Percentiles rank a stretch among this genome's conserved stretches.
Conservation (phyloP, 2,329 filamentous ascomycete species). For the Sarocladium oryzae region DNA sequence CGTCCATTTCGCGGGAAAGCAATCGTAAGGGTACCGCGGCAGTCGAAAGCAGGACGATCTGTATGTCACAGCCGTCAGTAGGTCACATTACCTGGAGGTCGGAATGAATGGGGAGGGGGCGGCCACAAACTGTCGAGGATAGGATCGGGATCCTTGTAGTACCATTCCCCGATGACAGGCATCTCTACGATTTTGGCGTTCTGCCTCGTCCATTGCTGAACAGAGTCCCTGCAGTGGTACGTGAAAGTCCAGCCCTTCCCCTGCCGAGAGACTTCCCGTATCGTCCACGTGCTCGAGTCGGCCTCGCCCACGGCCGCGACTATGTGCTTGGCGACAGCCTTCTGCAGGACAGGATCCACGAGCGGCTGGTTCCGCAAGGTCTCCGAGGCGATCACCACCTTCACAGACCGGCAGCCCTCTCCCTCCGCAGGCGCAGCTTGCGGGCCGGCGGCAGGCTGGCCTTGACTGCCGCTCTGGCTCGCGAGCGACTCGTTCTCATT, state of each 20-base stretch:
- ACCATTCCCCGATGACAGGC: constrained; percentile 42
- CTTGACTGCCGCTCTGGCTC: constrained; percentile 23
- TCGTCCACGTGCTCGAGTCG: constrained; percentile 43
- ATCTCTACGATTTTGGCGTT: constrained; percentile 34
- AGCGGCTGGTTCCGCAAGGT: constrained; percentile 41
- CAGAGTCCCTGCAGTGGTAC: constrained; percentile 48
- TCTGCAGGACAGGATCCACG: constrained; percentile 39
- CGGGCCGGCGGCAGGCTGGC: constrained; percentile 27
- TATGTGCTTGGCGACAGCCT: constrained; percentile 42
- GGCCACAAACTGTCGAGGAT: constrained; percentile 34
- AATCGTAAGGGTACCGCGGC: constrained; percentile 44
- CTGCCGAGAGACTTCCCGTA: constrained; percentile 36
- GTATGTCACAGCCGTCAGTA: too few species aligned
- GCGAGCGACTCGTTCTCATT: constrained; percentile 29
- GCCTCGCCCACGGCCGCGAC: constrained; percentile 33
- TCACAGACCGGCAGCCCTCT: constrained; percentile 19
- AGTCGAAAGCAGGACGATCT: constrained; percentile 55
- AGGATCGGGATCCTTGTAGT: constrained; percentile 39
- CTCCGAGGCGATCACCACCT: constrained; percentile 38
- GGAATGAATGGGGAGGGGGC: neutral
- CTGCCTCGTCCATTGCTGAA: constrained; percentile 43
- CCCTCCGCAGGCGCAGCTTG: constrained; percentile 15
- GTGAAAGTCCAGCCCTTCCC: constrained; percentile 47
- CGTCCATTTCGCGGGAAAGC: constrained; percentile 41
- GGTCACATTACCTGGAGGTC: neutral